Conservation (phyloP, 805 yeast genomes). For the Kodamaea hsintzibuensis region DNA sequence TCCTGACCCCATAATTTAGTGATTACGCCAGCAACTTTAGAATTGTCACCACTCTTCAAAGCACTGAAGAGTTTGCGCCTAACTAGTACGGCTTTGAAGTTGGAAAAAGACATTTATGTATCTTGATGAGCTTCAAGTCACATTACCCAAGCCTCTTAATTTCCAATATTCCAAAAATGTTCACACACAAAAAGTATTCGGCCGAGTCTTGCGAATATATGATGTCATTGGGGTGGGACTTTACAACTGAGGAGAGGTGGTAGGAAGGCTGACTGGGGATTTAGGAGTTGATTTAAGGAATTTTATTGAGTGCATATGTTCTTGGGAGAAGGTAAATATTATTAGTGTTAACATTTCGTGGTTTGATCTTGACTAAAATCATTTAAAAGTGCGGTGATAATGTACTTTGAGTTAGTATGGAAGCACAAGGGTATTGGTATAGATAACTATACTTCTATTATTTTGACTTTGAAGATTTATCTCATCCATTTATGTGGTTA, state of each 20-base stretch:
- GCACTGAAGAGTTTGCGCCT: constrained; percentile 1
- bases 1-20: not conserved
- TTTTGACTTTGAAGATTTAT: no score
- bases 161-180: not conserved
- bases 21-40: not conserved
- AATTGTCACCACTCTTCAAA: not conserved
- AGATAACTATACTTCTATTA: no score
- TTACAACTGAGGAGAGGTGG: not conserved
- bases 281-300: no score
- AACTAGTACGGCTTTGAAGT: not conserved
- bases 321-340: no score
- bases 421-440: no score
- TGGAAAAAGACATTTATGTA: not conserved
- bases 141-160: not conserved
- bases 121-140: not conserved
- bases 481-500: no score
- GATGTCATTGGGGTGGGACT: not conserved
- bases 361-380: no score
- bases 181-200: not conserved
- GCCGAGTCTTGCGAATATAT: not conserved
- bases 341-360: no score
- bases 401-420: no score
- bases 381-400: no score
- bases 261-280: no score
- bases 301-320: no score